A percentile compares a stretch with the other conserved stretches of the same genome.
Conservation (phyloP, 2,329 filamentous ascomycete species). For the Ceratocystis variospora region DNA sequence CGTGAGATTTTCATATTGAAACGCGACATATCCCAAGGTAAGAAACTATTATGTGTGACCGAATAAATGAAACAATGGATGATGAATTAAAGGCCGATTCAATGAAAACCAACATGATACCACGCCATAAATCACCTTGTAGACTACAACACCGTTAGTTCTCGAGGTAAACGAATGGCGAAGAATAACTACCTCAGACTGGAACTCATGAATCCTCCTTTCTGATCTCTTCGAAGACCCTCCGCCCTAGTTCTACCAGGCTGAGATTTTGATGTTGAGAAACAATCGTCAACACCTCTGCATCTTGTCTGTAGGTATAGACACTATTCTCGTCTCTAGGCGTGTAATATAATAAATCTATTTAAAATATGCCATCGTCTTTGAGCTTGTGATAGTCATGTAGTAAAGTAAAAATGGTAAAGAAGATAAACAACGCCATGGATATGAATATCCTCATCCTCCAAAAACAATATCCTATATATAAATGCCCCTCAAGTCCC, state of each 20-base stretch:
- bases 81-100: neutral
- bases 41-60: neutral
- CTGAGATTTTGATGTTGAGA: slow-evolving; percentile 76
- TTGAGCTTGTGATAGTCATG: neutral
- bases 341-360: slow-evolving; percentile 6
- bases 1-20: no score
- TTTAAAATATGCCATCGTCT: slow-evolving; percentile 6
- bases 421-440: slow-evolving; percentile 4
- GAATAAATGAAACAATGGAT: neutral
- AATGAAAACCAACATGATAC: neutral
- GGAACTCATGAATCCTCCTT: slow-evolving; percentile 36
- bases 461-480: slow-evolving; percentile 2
- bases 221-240: slow-evolving; percentile 68
- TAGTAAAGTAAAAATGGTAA: slow-evolving; percentile 11
- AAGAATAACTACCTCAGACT: slow-evolving; percentile 48
- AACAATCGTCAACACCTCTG: slow-evolving; percentile 33
- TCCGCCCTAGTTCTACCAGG: slow-evolving; percentile 47
- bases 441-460: neutral
- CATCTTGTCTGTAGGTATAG: no score
- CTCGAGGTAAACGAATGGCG: slow-evolving; percentile 90
- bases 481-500: neutral
- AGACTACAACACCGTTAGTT: slow-evolving; percentile 43
- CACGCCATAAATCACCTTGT: slow-evolving; percentile 20
- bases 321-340: neutral
- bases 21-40: no score